phyloP scores from a whole-genome alignment of 495 filamentous ascomycete genomes.

The Evernia prunastri region DNA sequence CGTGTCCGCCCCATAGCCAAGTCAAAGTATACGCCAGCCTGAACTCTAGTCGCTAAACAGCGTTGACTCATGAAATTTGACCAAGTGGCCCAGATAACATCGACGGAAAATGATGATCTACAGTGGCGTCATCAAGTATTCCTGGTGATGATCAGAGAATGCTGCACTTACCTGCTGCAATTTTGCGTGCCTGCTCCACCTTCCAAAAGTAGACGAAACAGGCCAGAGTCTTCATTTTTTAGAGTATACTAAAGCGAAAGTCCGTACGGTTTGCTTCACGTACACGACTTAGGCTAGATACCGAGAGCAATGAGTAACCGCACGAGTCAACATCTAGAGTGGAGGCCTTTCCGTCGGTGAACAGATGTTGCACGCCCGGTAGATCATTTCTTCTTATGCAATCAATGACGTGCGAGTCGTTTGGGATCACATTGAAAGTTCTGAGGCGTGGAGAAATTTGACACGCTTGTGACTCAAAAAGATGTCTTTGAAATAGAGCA shows the following conservation, averaged over 20 bases:
- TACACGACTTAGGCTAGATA: background rate
- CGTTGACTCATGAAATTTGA: too few species aligned
- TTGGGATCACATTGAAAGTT: background rate
- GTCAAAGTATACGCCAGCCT: background rate
- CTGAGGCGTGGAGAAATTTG: background rate
- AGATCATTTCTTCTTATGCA: background rate
- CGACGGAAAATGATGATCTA: accelerated
- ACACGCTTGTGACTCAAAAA: background rate
- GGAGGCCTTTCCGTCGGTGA: background rate
- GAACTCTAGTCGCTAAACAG: too few species aligned
- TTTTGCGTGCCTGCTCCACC: background rate
- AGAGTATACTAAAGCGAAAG: background rate
- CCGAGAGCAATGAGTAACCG: background rate
- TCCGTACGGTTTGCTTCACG: background rate
- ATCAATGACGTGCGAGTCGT: background rate
- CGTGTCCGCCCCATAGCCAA: background rate
- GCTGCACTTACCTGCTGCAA: background rate
- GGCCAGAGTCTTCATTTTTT: background rate
- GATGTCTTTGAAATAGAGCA: background rate
- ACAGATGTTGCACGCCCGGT: background rate
- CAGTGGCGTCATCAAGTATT: background rate
- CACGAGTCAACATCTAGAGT: conserved; percentile 5
- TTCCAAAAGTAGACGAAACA: background rate
- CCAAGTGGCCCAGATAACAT: background rate
- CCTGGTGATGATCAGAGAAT: background rate